Conservation (phyloP, 257 asterid genomes). For the Marsdenia floribunda region DNA sequence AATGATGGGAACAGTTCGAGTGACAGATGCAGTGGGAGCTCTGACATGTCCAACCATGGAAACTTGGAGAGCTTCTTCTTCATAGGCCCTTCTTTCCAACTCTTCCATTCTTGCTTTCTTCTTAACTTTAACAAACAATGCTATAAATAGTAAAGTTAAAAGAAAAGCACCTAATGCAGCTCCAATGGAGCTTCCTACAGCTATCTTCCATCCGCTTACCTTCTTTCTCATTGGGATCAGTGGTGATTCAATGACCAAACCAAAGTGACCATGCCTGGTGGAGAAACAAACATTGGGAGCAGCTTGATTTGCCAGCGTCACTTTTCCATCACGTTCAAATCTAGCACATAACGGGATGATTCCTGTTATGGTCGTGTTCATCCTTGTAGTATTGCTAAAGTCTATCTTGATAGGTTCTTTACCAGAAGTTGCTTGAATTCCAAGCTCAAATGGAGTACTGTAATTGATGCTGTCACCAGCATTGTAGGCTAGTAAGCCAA, state of each 20-base stretch:
- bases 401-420: constrained; percentile 53
- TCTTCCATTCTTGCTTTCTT: constrained; percentile 88
- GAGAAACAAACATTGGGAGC: constrained; percentile 48
- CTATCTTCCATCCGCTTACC: constrained; percentile 53
- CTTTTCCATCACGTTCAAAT: constrained; percentile 57
- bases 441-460: constrained; percentile 43
- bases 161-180: constrained; percentile 67
- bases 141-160: constrained; percentile 53
- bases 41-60: constrained; percentile 98
- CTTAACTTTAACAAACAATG: constrained; percentile 63
- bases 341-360: constrained; percentile 62
- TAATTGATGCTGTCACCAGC: constrained; percentile 26
- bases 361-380: constrained; percentile 24
- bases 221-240: constrained; percentile 55
- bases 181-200: constrained; percentile 59
- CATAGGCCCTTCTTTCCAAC: constrained; percentile 78
- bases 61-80: constrained; percentile 88
- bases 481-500: constrained; percentile 59
- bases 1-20: constrained; percentile 61
- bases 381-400: constrained; percentile 30
- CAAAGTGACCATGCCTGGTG: constrained; percentile 49
- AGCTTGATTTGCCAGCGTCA: constrained; percentile 35
- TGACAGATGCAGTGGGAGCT: constrained; percentile 59
- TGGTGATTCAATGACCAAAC: constrained; percentile 64
- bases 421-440: constrained; percentile 26